Percentiles rank a stretch among this genome's conserved stretches.
phyloP scores from a whole-genome alignment of 2,329 filamentous ascomycete species.

The Phoma sp. region DNA sequence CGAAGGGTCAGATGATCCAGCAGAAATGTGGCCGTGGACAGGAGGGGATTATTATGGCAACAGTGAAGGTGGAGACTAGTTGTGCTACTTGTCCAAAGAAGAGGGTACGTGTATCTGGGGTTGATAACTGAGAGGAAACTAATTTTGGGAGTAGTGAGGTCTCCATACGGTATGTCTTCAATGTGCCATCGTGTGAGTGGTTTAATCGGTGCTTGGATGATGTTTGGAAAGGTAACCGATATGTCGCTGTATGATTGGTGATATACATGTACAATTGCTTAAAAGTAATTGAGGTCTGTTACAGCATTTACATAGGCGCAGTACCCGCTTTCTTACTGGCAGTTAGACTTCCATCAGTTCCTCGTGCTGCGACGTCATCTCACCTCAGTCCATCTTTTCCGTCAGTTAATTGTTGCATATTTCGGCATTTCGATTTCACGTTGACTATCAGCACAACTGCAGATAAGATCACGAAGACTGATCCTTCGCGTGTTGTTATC shows the following conservation, averaged over 20 bases:
- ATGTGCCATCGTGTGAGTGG: too few species aligned
- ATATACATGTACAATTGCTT: too few species aligned
- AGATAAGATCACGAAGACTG: not conserved
- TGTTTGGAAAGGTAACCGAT: too few species aligned
- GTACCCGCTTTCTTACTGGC: too few species aligned
- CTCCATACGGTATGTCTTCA: not conserved
- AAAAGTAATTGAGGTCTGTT: too few species aligned
- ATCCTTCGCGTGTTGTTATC: constrained; percentile 6
- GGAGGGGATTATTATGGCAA: constrained; percentile 41
- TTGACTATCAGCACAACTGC: not conserved
- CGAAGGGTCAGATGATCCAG: constrained; percentile 42
- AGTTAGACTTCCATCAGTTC: too few species aligned
- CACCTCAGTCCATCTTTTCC: not conserved
- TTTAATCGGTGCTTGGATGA: too few species aligned
- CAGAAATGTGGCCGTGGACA: constrained; percentile 40
- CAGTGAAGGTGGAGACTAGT: constrained; percentile 39
- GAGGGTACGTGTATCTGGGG: constrained; percentile 21
- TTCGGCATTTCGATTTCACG: not conserved
- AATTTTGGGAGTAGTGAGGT: not conserved
- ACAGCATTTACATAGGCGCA: too few species aligned
- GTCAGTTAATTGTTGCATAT: not conserved
- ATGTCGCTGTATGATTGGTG: too few species aligned
- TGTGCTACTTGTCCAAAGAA: constrained; percentile 34
- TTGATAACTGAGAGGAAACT: not conserved
- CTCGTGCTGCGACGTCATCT: too few species aligned